Evolutionary conservation across 495 filamentous ascomycete genomes (phyloP).

Genomic region (Tuber indicum): DNA sequence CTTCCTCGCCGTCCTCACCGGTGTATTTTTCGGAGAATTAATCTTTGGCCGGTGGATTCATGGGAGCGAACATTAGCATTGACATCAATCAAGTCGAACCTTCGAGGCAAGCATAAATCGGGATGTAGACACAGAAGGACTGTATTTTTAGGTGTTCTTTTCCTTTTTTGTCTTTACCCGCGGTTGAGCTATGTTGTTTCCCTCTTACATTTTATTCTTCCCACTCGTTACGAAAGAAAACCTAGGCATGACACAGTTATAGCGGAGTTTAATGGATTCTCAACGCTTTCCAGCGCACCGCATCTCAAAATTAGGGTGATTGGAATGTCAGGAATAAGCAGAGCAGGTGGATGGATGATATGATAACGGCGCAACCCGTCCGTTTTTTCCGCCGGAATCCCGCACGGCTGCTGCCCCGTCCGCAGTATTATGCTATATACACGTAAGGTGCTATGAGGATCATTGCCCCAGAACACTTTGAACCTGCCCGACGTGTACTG

Average conservation of each 20-base stretch:
- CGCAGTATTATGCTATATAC: too few species aligned
- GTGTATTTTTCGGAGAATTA: slow-evolving; percentile 78
- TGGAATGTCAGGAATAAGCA: background rate
- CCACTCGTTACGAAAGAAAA: background rate
- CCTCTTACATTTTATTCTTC: background rate
- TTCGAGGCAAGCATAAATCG: too few species aligned
- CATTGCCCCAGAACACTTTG: too few species aligned
- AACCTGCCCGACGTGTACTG: too few species aligned
- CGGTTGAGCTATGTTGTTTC: too few species aligned
- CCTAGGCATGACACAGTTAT: background rate
- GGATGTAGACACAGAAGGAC: background rate
- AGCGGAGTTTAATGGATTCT: background rate
- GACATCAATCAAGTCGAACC: background rate
- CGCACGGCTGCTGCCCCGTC: too few species aligned
- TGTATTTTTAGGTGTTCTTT: background rate
- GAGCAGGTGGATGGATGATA: background rate
- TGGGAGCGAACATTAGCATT: slow-evolving; percentile 43
- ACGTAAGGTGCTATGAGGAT: too few species aligned
- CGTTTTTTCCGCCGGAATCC: too few species aligned
- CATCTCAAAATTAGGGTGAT: background rate
- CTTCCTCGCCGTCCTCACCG: slow-evolving; percentile 77
- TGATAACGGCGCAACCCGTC: background rate
- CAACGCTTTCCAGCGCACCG: background rate
- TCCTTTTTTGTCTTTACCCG: background rate
- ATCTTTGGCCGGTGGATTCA: slow-evolving; percentile 61